phyloP scores from a whole-genome alignment of 2,329 filamentous ascomycete species.

The Cylindrodendrum hubeiense region DNA sequence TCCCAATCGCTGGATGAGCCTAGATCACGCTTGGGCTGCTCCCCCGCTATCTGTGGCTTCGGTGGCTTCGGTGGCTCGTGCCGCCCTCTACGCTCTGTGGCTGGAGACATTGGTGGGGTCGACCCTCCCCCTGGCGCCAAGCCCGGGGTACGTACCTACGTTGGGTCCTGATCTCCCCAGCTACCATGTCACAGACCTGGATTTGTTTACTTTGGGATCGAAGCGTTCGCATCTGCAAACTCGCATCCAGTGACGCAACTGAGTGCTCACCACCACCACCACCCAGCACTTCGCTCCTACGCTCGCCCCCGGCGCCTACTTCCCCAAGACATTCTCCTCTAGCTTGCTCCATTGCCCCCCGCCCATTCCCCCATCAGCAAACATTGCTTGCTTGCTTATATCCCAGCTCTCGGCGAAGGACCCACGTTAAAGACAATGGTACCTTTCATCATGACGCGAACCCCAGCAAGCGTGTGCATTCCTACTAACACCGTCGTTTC shows the following conservation, averaged over 20 bases:
- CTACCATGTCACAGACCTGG: conserved; percentile 31
- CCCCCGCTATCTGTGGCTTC: conserved; percentile 28
- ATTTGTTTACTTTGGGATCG: conserved; percentile 43
- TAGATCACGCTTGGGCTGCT: conserved; percentile 23
- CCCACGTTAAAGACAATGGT: conserved; percentile 51
- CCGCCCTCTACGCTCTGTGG: conserved; percentile 13
- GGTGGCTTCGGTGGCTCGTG: conserved; percentile 29
- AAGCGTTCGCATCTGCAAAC: conserved; percentile 33
- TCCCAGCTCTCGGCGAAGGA: conserved; percentile 34
- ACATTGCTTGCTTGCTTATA: conserved; percentile 34
- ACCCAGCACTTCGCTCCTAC: conserved; percentile 17
- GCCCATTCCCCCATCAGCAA: conserved; percentile 18
- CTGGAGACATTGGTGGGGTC: background rate
- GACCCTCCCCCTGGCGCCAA: background rate
- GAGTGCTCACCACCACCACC: conserved; percentile 23
- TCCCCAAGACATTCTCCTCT: conserved; percentile 8
- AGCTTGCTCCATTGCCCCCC: conserved; percentile 8
- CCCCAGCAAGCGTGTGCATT: conserved; percentile 38
- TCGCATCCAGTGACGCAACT: conserved; percentile 34
- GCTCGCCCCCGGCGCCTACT: conserved; percentile 6
- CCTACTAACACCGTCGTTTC: conserved; percentile 45
- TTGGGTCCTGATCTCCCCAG: conserved; percentile 33
- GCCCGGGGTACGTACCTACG: background rate
- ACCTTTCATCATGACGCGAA: conserved; percentile 41
- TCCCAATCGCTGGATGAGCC: no score